Evolutionary conservation across 257 asterid genomes (phyloP), one percentile per base, ranked within the genome.

Genomic region (Echium plantagineum): DNA sequence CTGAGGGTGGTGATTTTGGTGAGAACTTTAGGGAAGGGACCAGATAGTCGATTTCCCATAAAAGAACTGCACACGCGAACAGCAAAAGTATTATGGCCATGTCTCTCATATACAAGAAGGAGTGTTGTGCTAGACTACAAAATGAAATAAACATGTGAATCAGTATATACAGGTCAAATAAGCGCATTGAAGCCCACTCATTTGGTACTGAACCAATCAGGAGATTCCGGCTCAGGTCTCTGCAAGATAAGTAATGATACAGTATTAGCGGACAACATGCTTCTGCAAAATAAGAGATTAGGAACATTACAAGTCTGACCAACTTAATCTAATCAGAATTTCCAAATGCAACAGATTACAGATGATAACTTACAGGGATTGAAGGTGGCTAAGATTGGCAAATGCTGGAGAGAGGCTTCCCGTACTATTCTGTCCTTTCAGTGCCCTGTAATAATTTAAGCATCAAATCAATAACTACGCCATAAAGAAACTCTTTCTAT

Each of bases 21-120:
- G 60, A 91, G 71, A 58, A 63, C 90, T 57, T 21, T 66, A 30
- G 96, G 98, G 75, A 91, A 91, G 64, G 91, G 88, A 72, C 98
- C 98, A 8, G 94, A 83, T 56, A 91, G 76, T 57, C 75, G 77
- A 77, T 91, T 91, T 75, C 98, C 98, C 98, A 91, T 91, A 0
- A 87, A 5, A 63, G 98, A 91, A 63, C 98, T 91, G 95, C 84
- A 76, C 57, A 74, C 58, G 64, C 9, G 57, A 73, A 26, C 32
- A 57, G 28, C 48, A 72, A 65, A 12, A 13, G 47, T 5, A 24
- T 21, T 6, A 58, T 59, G 18, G 6, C 35, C 49, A 69, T 24
- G 35, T 15, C n/a, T 52, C 10, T 17, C 17, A 32, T 21, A 10
- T 19, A 15, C 30, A 5, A 38, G 8, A 21, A 51, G 16, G 58